Evolutionary conservation across 192 early-diverging fungal genomes (phyloP).

Genomic region (Haplosporangium gracile): DNA sequence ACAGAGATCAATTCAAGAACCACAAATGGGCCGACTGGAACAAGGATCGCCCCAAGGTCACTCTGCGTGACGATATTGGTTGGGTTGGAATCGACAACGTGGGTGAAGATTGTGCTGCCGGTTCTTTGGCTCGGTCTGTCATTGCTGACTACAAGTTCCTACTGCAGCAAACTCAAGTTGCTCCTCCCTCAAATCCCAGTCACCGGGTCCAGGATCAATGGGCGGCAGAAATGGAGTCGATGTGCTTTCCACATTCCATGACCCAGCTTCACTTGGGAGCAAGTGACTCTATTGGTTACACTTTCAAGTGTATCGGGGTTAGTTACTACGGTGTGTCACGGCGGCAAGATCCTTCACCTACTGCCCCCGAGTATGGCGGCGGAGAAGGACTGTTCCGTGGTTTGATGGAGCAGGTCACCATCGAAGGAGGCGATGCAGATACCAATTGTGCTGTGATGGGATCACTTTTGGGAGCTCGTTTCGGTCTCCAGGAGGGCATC

Average conservation of each 20-base stretch:
- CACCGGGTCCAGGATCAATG: conserved; percentile 17
- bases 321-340: conserved; percentile 54
- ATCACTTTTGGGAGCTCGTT: conserved; percentile 61
- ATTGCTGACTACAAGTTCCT: conserved; percentile 43
- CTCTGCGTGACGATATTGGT: conserved; percentile 24
- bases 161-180: conserved; percentile 24
- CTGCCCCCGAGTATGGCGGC: conserved; percentile 38
- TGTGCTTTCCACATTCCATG: conserved; percentile 55
- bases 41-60: conserved; percentile 19
- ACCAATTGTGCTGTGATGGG: conserved; percentile 62
- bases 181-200: background rate
- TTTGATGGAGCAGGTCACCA: conserved; percentile 59
- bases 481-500: conserved; percentile 49
- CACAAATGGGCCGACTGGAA: conserved; percentile 3
- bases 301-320: conserved; percentile 63
- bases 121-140: conserved; percentile 27
- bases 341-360: conserved; percentile 22
- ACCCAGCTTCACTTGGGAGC: conserved; percentile 47
- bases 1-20: conserved; percentile 1
- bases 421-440: conserved; percentile 66
- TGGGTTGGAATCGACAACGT: conserved; percentile 45
- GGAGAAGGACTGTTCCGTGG: conserved; percentile 52
- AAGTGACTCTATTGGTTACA: conserved; percentile 55
- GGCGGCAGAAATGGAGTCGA: conserved; percentile 12
- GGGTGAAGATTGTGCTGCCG: conserved; percentile 43